Percentiles rank a stretch among this genome's conserved stretches.
Evolutionary conservation across 2,329 filamentous ascomycete species (phyloP).

Genomic region (Penicillium paneum): DNA sequence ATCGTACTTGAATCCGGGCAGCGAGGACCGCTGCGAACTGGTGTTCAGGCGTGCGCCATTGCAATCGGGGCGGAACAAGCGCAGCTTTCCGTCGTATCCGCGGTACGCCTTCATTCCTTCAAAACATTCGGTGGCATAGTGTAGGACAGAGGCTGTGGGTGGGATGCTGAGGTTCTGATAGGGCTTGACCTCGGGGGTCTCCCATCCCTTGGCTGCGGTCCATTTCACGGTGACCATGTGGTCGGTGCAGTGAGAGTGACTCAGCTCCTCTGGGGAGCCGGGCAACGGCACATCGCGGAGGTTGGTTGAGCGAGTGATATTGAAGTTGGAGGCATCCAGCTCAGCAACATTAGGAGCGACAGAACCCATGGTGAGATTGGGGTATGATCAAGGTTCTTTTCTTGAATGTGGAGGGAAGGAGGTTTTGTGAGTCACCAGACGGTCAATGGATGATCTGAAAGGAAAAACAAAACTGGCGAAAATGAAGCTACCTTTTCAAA

Average conservation of each 20-base stretch:
- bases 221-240: conserved; percentile 81
- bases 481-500: not conserved
- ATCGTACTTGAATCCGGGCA: conserved; percentile 68
- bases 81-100: conserved; percentile 66
- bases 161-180: conserved; percentile 75
- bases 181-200: conserved; percentile 67
- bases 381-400: not conserved
- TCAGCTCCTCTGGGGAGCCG: conserved; percentile 40
- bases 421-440: conserved; percentile 13
- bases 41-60: conserved; percentile 65
- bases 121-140: conserved; percentile 91
- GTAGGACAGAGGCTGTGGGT: conserved; percentile 75
- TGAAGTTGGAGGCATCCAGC: conserved; percentile 41
- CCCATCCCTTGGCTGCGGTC: conserved; percentile 66
- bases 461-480: not conserved
- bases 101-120: conserved; percentile 77
- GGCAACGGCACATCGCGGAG: conserved; percentile 38
- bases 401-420: not conserved
- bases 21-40: conserved; percentile 61
- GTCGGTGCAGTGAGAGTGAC: conserved; percentile 61
- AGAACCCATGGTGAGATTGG: conserved; percentile 30
- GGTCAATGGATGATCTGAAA: not conserved
- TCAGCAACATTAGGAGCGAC: conserved; percentile 30
- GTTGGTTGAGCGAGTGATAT: conserved; percentile 37
- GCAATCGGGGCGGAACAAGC: conserved; percentile 72